Base-by-base conservation (phyloP, 2,329 filamentous ascomycete genomes). In the Dothideomycetidae sp. region DNA sequence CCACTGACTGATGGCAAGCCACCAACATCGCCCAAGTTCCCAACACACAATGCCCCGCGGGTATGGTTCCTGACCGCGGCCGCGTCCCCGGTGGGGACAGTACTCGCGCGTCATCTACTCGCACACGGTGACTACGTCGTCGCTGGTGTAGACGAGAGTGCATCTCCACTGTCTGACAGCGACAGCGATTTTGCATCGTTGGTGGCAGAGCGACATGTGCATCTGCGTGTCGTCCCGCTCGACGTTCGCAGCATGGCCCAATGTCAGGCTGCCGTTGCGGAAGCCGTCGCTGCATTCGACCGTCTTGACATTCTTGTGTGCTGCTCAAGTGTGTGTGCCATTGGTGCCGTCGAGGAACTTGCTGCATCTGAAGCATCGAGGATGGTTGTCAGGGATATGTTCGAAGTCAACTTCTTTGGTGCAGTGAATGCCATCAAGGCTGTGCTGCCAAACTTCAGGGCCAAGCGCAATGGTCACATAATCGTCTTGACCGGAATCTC, bases 401-500 rank as follows among this genome's bases (percentile, higher is more conserved):
- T 96, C 55, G 88, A 96, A 57, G 77, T 76, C 45, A 84, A 93
- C 50, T 96, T 92, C 66, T 96, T 96, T 58, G 84, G 83, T 1
- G 85, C 92, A 41, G 79, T 96, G 56, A 96, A 96, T 60, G 83
- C 93, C 54, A 92, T 96, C 63, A 92, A 90, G 57, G 81, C 86
- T 10, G 70, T 77, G 1, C 67, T 98, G 14, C 85, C 88, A 1
- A 70, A 77, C 38, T 78, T 96, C 57, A 72, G 90, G 30, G 67
- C 70, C 42, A 80, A 86, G 52, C 77, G 79, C 48, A 85, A 78
- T 5, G 90, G 90, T 0, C 90, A 98, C 57, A 79, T 96, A 45
- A 78, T 96, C 44, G 73, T 92, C 39, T 69, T 96, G 34, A 90
- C 84, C 5, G 88, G 84, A 44, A 85, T 92, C 42, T 86, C 83